Evolutionary conservation across 2,329 filamentous ascomycete genomes (phyloP).

Genomic region (Pezicula radicicola): DNA sequence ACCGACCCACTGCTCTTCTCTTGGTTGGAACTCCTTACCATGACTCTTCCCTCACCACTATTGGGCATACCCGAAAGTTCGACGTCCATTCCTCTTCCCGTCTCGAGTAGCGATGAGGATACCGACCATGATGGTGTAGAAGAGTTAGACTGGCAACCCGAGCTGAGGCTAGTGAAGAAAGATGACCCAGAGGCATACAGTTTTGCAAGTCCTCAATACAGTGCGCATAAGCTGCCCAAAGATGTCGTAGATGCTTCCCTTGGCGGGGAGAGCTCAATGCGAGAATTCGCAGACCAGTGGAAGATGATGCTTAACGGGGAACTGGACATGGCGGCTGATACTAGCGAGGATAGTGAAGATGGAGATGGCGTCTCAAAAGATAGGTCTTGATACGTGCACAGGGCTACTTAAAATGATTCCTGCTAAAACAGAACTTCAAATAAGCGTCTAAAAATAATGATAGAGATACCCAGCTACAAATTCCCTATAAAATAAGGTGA

Average conservation of each 20-base stretch:
- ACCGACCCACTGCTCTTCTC: constrained; percentile 88
- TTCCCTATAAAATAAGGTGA: too few relatives aligned
- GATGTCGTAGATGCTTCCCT: constrained; percentile 78
- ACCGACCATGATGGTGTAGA: constrained; percentile 44
- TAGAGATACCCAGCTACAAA: too few relatives aligned
- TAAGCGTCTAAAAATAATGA: too few relatives aligned
- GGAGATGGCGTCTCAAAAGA: constrained; percentile 13
- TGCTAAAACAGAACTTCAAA: too few relatives aligned
- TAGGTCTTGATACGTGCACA: too few relatives aligned
- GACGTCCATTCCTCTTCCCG: constrained; percentile 23
- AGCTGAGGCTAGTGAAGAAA: constrained; percentile 77
- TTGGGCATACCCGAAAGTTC: constrained; percentile 43
- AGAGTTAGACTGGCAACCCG: constrained; percentile 59
- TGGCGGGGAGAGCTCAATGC: constrained; percentile 70
- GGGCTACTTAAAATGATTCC: too few relatives aligned
- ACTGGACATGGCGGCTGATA: constrained; percentile 26
- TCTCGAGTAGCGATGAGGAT: constrained; percentile 34
- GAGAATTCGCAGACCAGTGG: constrained; percentile 78
- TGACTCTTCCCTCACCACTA: constrained; percentile 59
- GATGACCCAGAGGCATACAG: constrained; percentile 88
- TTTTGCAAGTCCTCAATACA: constrained; percentile 83
- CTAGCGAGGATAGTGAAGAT: constrained; percentile 35
- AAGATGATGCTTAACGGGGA: constrained; percentile 51
- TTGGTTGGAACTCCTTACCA: constrained; percentile 81
- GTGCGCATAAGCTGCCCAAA: constrained; percentile 90